Evolutionary conservation across 2,329 filamentous ascomycete genomes (phyloP).

Genomic region (Cryoendolithus antarcticus): DNA sequence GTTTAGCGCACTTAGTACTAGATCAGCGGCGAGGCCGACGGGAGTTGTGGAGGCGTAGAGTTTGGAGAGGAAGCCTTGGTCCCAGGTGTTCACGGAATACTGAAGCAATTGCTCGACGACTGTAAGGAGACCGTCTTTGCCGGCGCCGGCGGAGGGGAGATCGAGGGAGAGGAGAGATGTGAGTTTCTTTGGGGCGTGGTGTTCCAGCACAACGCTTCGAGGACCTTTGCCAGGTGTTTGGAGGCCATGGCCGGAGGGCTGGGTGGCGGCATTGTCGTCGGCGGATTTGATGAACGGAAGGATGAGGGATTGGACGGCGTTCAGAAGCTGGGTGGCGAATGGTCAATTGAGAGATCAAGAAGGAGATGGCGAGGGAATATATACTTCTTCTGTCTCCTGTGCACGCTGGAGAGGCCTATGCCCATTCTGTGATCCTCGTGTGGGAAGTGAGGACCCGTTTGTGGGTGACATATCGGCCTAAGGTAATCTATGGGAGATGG

Average conservation of each 20-base stretch:
- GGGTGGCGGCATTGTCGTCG: constrained; percentile 47
- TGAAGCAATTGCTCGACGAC: constrained; percentile 57
- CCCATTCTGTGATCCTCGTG: too few species aligned
- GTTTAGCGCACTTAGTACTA: constrained; percentile 75
- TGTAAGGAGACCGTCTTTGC: constrained; percentile 31
- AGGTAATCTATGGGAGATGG: too few species aligned
- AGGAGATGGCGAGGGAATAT: too few species aligned
- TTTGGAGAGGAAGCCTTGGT: constrained; percentile 93
- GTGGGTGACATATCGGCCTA: too few species aligned
- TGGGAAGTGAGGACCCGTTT: too few species aligned
- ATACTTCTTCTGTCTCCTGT: too few species aligned
- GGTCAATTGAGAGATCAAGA: too few species aligned
- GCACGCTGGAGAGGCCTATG: too few species aligned
- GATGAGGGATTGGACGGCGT: constrained; percentile 54
- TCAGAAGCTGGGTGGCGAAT: constrained; percentile 44
- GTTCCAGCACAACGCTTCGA: constrained; percentile 31
- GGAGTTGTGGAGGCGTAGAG: constrained; percentile 84
- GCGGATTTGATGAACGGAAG: constrained; percentile 60
- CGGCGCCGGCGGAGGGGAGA: constrained; percentile 25
- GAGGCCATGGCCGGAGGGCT: constrained; percentile 45
- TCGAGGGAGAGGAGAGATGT: constrained; percentile 26
- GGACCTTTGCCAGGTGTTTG: constrained; percentile 50
- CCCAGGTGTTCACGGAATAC: constrained; percentile 94
- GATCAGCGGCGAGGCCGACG: constrained; percentile 70
- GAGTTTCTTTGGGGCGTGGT: constrained; percentile 32